phyloP scores from a whole-genome alignment of 208 protist species.

The Leishmania amazonensis region DNA sequence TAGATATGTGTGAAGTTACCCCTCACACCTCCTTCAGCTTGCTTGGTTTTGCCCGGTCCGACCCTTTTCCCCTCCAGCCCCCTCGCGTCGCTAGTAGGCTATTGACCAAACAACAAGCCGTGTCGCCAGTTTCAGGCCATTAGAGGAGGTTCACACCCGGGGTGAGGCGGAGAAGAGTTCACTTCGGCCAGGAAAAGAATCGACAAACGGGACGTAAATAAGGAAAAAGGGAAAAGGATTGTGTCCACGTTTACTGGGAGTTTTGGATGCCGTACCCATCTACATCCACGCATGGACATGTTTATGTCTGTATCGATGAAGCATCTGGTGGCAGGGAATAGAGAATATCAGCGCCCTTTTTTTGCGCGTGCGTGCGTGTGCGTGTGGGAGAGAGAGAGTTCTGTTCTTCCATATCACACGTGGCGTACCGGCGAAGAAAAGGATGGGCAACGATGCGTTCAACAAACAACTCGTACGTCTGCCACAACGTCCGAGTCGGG shows the following conservation, averaged over 20 bases:
- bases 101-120: background rate
- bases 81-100: background rate
- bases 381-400: background rate
- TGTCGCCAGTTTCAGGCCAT: background rate
- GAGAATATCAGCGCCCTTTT: background rate
- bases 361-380: background rate
- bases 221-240: background rate
- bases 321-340: background rate
- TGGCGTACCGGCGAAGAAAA: background rate
- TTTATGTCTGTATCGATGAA: background rate
- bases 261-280: background rate
- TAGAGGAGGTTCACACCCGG: background rate
- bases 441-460: background rate
- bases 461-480: background rate
- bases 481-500: background rate
- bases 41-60: background rate
- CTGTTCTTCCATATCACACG: background rate
- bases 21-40: background rate
- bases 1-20: background rate
- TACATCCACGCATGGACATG: background rate
- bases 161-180: background rate
- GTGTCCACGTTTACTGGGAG: background rate
- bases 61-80: background rate
- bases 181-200: background rate
- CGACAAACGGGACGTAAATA: background rate